These are phyloP conservation scores for Pugionium dolabratum DNA, from an alignment of 345 rosid genomes.

Conservation along the genomic window DNA sequence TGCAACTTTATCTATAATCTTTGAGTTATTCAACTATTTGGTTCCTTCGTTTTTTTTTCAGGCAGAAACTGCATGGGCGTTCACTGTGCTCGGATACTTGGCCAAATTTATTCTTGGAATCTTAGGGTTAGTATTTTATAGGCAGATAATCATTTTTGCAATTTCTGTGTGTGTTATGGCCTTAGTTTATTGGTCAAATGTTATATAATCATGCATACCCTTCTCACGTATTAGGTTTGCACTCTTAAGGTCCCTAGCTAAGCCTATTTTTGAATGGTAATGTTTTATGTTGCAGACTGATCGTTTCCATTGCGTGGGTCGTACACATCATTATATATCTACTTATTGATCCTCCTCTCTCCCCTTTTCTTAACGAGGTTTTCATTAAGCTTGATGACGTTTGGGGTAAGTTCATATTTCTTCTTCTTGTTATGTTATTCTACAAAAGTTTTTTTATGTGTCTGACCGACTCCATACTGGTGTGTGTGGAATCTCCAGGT, in stretches of 20 bases:
- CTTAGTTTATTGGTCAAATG: conserved; percentile 9
- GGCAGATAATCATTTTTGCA: neutral
- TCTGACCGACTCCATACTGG: conserved; percentile 9
- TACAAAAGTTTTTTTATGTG: neutral
- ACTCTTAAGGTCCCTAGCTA: conserved; percentile 4
- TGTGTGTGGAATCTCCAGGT: conserved; percentile 52
- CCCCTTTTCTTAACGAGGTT: conserved; percentile 90
- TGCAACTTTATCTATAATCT: neutral
- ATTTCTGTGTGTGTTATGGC: neutral
- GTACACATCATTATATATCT: conserved; percentile 89
- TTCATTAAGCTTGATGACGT: conserved; percentile 93
- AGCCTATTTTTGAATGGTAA: conserved; percentile 17
- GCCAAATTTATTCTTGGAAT: conserved; percentile 85
- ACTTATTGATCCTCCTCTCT: conserved; percentile 80
- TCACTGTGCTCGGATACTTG: conserved; percentile 93
- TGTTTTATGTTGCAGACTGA: conserved; percentile 56
- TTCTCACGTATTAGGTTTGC: neutral
- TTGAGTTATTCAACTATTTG: conserved; percentile 7
- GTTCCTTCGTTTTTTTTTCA: conserved; percentile 40
- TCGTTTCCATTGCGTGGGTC: conserved; percentile 94
- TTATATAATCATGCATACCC: conserved; percentile 10
- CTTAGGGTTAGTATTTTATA: conserved; percentile 64
- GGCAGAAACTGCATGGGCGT: conserved; percentile 98
- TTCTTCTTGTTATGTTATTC: conserved; percentile 5
- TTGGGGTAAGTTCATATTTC: conserved; percentile 67